Percentiles rank a stretch among this genome's conserved stretches.
phyloP scores from a whole-genome alignment of 2,329 filamentous ascomycete species.

The Aspergillus sp. region DNA sequence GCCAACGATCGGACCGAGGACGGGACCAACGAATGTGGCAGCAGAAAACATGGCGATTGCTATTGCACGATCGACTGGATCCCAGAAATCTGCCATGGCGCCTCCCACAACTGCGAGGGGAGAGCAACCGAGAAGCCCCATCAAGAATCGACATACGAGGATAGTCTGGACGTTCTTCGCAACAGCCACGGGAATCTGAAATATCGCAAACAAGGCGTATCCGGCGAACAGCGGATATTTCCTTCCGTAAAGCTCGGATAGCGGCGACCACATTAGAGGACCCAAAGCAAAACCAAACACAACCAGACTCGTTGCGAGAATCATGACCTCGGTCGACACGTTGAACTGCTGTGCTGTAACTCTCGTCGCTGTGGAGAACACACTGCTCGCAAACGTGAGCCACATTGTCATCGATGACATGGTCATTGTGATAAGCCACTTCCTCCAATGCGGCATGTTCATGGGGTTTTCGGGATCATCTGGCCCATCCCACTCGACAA shows the following conservation, averaged over 20 bases:
- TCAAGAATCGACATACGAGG: constrained; percentile 59
- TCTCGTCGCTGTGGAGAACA: constrained; percentile 50
- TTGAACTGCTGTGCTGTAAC: constrained; percentile 49
- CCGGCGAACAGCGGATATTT: constrained; percentile 55
- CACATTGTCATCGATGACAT: constrained; percentile 44
- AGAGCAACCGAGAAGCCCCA: constrained; percentile 57
- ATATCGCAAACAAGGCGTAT: constrained; percentile 55
- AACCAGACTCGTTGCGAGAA: constrained; percentile 49
- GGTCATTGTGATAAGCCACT: constrained; percentile 46
- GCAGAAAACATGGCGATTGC: constrained; percentile 50
- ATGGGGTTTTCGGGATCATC: constrained; percentile 40
- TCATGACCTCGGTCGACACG: constrained; percentile 47
- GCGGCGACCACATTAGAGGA: constrained; percentile 53
- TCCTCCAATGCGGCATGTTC: constrained; percentile 37
- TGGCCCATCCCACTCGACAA: constrained; percentile 39
- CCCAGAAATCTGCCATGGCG: constrained; percentile 54
- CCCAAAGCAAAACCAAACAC: constrained; percentile 59
- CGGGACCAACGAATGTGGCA: constrained; percentile 56
- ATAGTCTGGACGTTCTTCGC: constrained; percentile 60
- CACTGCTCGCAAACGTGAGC: constrained; percentile 53
- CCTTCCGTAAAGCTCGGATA: constrained; percentile 57
- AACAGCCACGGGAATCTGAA: constrained; percentile 60
- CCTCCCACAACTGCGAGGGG: constrained; percentile 57
- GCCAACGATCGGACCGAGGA: constrained; percentile 54
- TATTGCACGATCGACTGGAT: constrained; percentile 51